phyloP scores from a whole-genome alignment of 192 early-diverging fungal genomes.

The Gorgonomyces haynaldii region DNA sequence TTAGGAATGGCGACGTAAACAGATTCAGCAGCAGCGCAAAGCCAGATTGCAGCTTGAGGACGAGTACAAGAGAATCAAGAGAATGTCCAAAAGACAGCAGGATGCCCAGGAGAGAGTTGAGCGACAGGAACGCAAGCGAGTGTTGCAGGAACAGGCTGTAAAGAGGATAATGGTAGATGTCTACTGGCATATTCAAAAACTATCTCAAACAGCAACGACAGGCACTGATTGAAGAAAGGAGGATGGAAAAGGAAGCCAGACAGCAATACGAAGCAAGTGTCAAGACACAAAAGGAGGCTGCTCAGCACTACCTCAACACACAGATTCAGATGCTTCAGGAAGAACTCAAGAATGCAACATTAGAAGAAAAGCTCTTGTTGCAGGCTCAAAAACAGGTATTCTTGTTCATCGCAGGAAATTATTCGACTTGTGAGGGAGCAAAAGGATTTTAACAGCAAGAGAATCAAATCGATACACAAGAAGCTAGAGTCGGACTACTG shows the following conservation, averaged over 20 bases:
- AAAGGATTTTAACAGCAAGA: background rate
- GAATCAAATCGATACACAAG: background rate
- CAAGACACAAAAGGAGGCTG: background rate
- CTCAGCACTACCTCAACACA: background rate
- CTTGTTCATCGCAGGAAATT: background rate
- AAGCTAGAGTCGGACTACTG: background rate
- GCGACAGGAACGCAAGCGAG: background rate
- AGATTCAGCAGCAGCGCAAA: background rate
- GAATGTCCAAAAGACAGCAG: background rate
- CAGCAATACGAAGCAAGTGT: background rate
- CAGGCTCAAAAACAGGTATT: constrained; percentile 3
- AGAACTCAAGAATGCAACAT: background rate
- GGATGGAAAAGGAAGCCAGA: background rate
- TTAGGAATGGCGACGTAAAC: background rate
- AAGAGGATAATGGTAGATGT: background rate
- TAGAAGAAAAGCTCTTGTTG: constrained; percentile 1
- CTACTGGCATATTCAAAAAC: too few species aligned
- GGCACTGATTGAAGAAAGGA: background rate
- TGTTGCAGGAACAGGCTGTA: background rate
- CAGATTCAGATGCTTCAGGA: constrained; percentile 6
- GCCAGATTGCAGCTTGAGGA: background rate
- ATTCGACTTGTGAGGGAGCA: background rate
- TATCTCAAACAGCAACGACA: background rate
- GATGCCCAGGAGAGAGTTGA: background rate
- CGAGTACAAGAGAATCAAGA: background rate